Percentiles rank a stretch among this genome's conserved stretches.
Conservation (phyloP, 352 stramenopile genomes). For the Phytophthora nicotianae region DNA sequence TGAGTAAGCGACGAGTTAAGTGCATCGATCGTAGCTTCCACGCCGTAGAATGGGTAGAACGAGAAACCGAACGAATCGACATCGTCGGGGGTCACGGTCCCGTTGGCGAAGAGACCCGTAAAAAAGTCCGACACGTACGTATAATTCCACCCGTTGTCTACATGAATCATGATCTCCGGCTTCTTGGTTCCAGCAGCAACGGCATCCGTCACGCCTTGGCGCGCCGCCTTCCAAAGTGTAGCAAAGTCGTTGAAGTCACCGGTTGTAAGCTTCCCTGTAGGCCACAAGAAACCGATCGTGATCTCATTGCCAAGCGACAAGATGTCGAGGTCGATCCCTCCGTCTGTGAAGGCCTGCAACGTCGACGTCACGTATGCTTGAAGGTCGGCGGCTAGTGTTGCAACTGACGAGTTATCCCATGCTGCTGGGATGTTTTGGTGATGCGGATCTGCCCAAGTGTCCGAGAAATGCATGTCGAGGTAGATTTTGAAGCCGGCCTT, state of each 20-base stretch:
- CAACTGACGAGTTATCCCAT: constrained; percentile 35
- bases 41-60: constrained; percentile 46
- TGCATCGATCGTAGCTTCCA: constrained; percentile 33
- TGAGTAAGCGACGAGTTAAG: constrained; percentile 34
- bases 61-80: constrained; percentile 40
- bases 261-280: constrained; percentile 27
- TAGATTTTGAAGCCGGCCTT: constrained; percentile 44
- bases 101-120: constrained; percentile 36
- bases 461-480: constrained; percentile 48
- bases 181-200: constrained; percentile 30
- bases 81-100: constrained; percentile 33
- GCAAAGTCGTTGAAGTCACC: constrained; percentile 39
- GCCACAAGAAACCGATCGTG: constrained; percentile 39
- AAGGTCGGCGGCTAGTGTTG: constrained; percentile 23
- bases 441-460: constrained; percentile 39
- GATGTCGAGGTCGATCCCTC: constrained; percentile 34
- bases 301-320: constrained; percentile 43
- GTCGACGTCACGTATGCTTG: constrained; percentile 36
- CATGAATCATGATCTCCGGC: constrained; percentile 44
- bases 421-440: constrained; percentile 33
- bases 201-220: constrained; percentile 35
- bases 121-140: constrained; percentile 39
- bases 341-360: constrained; percentile 36
- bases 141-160: constrained; percentile 46
- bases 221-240: constrained; percentile 36